phyloP scores from a whole-genome alignment of 2,329 filamentous ascomycete genomes.

The Lachnellula hyalina region DNA sequence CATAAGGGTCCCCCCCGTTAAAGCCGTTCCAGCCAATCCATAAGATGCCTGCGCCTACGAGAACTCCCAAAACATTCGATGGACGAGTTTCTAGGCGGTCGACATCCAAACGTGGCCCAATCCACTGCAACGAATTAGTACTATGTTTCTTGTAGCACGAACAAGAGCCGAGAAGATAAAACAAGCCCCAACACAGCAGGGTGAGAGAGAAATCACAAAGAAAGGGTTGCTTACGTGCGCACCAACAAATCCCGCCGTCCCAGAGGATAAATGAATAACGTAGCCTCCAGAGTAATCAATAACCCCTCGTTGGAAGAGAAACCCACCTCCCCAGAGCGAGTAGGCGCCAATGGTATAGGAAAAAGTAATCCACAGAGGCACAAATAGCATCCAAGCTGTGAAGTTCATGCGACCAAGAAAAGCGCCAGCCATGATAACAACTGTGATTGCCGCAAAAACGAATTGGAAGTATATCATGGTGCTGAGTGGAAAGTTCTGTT shows the following conservation, averaged over 20 bases:
- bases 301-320: constrained; percentile 40
- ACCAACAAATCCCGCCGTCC: constrained; percentile 44
- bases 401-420: constrained; percentile 46
- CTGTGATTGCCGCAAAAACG: constrained; percentile 46
- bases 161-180: too few relatives aligned
- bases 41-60: constrained; percentile 44
- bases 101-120: constrained; percentile 40
- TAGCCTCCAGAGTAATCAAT: constrained; percentile 49
- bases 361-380: constrained; percentile 46
- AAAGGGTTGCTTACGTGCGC: constrained; percentile 26
- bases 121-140: constrained; percentile 27
- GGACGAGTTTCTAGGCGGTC: constrained; percentile 42
- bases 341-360: constrained; percentile 40
- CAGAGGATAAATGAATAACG: constrained; percentile 48
- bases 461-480: constrained; percentile 52
- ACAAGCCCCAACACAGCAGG: too few relatives aligned
- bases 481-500: constrained; percentile 39
- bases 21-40: constrained; percentile 51
- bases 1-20: constrained; percentile 48
- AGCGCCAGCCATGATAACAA: constrained; percentile 42
- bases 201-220: too few relatives aligned
- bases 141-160: too few relatives aligned
- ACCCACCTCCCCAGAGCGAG: constrained; percentile 43
- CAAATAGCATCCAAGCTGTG: constrained; percentile 46
- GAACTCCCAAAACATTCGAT: constrained; percentile 41